Base-by-base conservation (phyloP, 2,329 filamentous ascomycete genomes). In the Teratosphaeriaceae sp. region DNA sequence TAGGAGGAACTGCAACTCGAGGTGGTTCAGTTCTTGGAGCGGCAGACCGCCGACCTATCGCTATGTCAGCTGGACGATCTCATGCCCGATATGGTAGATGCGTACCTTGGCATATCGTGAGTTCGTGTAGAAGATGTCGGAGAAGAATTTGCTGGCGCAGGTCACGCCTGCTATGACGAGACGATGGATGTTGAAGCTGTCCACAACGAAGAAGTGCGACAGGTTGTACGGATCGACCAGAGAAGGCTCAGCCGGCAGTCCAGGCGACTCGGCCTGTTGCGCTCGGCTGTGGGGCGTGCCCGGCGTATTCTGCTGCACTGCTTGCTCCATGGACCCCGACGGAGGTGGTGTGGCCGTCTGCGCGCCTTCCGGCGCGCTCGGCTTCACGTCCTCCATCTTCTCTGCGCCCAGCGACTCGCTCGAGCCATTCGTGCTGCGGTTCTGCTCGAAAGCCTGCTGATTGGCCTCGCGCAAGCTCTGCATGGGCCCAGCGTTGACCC, bases 81-180 rank as follows among this genome's bases (percentile, higher is more conserved):
- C 13, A n/a, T 18, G 12, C 16, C 8, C 30, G 7, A 15, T 34
- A 7, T 8, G 15, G 11, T 18, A 12, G 30, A 34, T 18, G 34
- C 74, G 50, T 74, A 95, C 92, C 85, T 97, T 98, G 47, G 92
- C 92, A 65, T 98, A 98, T 80, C 92, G 80, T 43, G 92, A 97
- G 66, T 98, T 98, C 8, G 92, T 98, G 64, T 97, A 98, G 59
- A 98, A 98, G 30, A 97, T 90, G 68, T 98, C 80, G 4, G 90
- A 97, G 68, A 98, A 98, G 74, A 97, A 98, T 67, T 98, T 98
- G 78, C 90, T 97, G 4, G 92, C 89, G 66, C 92, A 97, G 2
- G 92, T 98, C 34, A 98, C 92, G 26, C 90, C 92, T 2, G 92
- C 88, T 62, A 98, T 98, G 42, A 97, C 89, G 43, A 98, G 73